Base-by-base conservation (phyloP, 2,329 filamentous ascomycete species). In the Emericellopsis atlantica region DNA sequence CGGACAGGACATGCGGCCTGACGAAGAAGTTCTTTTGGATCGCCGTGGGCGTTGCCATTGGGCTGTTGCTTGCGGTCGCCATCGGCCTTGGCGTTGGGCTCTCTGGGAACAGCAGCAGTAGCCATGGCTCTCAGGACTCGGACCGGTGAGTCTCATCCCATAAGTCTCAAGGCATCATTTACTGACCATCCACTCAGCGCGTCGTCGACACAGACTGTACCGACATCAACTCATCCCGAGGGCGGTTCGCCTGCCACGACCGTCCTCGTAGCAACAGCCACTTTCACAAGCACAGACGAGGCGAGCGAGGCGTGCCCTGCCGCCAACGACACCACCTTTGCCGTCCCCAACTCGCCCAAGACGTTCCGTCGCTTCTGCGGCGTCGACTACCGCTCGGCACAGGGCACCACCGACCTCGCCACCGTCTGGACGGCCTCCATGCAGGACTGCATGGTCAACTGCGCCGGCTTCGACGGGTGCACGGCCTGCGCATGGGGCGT, bases 401-500 rank as follows among this genome's bases (percentile, higher is more conserved):
- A 45, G 15, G 50, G 51, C n/a, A 60, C 62, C 32, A 48, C 49
- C 14, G 60, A 64, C 43, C 51, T 65, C 32, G 55, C 46, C 14
- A 54, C 52, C 37, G 55, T 63, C 18, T 53, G 52, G 43, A 64
- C 62, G 2, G 51, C 54, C 38, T 65, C 48, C 42, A 58, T 66
- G 52, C 54, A 62, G 41, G 62, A 61, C 21, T 70, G 67, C 49
- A 67, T 69, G 48, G 55, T 60, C 37, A 59, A 59, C 31, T 70
- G 66, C 45, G 65, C 65, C 0, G 57, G 56, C 5, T 60, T 56
- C 9, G 38, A 48, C 3, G 55, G 53, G 15, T 70, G 66, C 45
- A 60, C 59, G 1, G 67, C 60, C 5, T 65, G 59, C 38, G 61
- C 64, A 9, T 70, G 66, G 66, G 67, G 67, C 3, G 56, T 60